A percentile compares a stretch with the other conserved stretches of the same genome.
These are phyloP conservation scores for Boletus semigastroideus DNA, from an alignment of 1,284 basidiomycete genomes.

Conservation along the genomic window DNA sequence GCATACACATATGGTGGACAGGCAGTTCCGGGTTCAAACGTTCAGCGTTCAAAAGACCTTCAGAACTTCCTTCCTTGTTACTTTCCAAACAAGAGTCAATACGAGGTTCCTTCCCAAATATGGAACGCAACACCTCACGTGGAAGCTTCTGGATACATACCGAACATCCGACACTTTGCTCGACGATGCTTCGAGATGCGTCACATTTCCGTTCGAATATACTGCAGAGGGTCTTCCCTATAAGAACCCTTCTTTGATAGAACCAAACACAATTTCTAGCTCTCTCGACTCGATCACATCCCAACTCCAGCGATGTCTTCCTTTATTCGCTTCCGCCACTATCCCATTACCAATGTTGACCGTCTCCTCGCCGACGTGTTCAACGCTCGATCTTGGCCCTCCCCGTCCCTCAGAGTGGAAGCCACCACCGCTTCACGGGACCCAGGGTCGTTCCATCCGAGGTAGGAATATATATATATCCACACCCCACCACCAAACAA, in stretches of 20 bases:
- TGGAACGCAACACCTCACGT: background rate
- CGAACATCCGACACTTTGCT: background rate
- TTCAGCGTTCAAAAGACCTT: too few relatives aligned
- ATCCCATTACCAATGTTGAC: slow-evolving; percentile 46
- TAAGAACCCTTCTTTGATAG: background rate
- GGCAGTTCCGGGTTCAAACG: too few relatives aligned
- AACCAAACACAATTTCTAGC: background rate
- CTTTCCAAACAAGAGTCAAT: slow-evolving; percentile 2
- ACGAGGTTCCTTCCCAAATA: background rate
- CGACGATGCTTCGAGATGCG: background rate
- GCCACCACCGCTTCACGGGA: background rate
- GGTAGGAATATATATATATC: background rate
- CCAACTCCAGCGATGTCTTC: background rate
- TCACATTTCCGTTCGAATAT: background rate
- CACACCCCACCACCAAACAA: background rate
- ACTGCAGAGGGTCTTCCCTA: background rate
- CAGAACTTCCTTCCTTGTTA: background rate
- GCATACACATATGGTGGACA: too few relatives aligned
- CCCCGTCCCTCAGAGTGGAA: background rate
- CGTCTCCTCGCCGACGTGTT: slow-evolving; percentile 45
- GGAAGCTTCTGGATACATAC: background rate
- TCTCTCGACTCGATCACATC: background rate
- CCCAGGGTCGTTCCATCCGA: slow-evolving; percentile 4
- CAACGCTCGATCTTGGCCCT: slow-evolving; percentile 18
- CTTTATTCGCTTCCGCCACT: slow-evolving; percentile 37